Base-by-base conservation (phyloP, 2,329 filamentous ascomycete genomes). In the Penicillium crustosum region DNA sequence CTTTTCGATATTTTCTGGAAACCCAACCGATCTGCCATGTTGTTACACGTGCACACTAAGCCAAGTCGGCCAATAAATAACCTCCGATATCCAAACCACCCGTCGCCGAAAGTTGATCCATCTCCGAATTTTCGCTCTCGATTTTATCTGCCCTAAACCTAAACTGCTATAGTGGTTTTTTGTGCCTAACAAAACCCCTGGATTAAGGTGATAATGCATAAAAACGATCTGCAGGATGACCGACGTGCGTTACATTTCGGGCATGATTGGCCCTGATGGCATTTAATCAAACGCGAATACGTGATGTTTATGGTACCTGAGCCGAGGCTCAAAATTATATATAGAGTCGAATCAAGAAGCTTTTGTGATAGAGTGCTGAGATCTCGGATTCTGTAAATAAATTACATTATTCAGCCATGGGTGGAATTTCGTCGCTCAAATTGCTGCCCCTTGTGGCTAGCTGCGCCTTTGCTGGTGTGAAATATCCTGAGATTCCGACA, bases 401-500 rank as follows among this genome's bases (percentile, higher is more conserved):
- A 13, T 13, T 15, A 17, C 21, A 36, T 21, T 21, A 15, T 41
- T 31, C 44, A 17, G 50, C 17, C 29, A 66, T 66, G 63, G 58
- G 60, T 19, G 58, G 58, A 4, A 43, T 53, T 39, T 17, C 29
- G 9, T 44, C 49, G 3, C 25, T 66, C 33, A 65, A 63, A 53
- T 39, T 61, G 17, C n/a, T 65, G 55, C 59, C 61, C n/a, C n/a
- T 64, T 6, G 21, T 64, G 45, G 61, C 60, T 17, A 55, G 51
- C 12, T 38, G 66, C 47, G 68, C 60, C 23, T 43, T 65, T 3
- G 71, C 68, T 17, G 58, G 51, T 21, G 74, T 70, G 4, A 77
- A 72, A 53, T 81, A 77, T 61, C 82, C 82, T 8, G 49, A 76
- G 7, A 78, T 78, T 36, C 82, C 82, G 1, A 42, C 63, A 1